Evolutionary conservation across 495 filamentous ascomycete species (phyloP), one percentile per base, ranked within the genome.

Genomic region (Articulospora tetracladia): DNA sequence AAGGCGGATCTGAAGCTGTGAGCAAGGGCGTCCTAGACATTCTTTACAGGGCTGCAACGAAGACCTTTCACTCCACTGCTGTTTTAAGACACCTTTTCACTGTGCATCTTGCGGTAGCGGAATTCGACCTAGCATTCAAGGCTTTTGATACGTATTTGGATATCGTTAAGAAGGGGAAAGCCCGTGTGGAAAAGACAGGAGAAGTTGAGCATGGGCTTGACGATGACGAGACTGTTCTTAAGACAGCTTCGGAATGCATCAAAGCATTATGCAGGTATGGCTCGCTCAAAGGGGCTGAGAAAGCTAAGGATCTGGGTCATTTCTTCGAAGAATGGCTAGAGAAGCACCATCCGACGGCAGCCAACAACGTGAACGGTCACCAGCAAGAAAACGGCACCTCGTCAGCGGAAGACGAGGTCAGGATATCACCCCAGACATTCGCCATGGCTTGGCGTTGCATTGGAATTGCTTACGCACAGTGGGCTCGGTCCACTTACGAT

Each of bases 1-100:
- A 86, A 69, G 91, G 88, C 3, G 92, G 91, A 11, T 87, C 90
- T 68, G 83, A 85, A 66, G 79, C 77, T 25, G 76, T 92, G 20
- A 83, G 89, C 60, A 81, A 83, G 55, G 83, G 83, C 55, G 86
- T 92, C 32, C 79, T 96, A 24, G 90, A 95, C 73, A 88, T 91
- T 26, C 76, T 97, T 11, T 96, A 96, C 66, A 84, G 88, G 20
- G 92, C 92, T 26, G 89, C 94, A 11, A 89, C 88, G 1, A 95
- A 93, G 72, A 95, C 92, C 0, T 98, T 92, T 65, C 94, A 98
- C 68, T 98, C 95, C 1, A 93, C 92, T 4, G 73, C 87, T 23
- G 86, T 98, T 54, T 74, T 98, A 27, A 79, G 93, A 55, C 86
- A 95, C 68, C 79, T 98, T 1, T 98, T 98, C 63, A 89, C 86